These are phyloP conservation scores for Pseudocercospora pini-densiflorae DNA, from an alignment of 2,329 filamentous ascomycete species.

Conservation along the genomic window DNA sequence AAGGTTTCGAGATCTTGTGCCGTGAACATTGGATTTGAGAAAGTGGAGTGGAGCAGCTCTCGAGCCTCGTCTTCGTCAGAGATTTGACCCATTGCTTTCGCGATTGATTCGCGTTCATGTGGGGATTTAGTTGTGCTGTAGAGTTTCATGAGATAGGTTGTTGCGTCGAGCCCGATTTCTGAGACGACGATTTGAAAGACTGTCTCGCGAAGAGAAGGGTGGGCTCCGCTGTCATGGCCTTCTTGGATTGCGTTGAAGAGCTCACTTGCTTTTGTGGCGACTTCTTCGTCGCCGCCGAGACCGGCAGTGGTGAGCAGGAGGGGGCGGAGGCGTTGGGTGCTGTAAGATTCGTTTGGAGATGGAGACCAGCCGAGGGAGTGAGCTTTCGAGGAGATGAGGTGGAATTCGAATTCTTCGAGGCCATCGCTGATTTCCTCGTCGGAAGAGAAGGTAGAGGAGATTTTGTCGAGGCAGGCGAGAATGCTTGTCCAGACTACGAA, in stretches of 20 bases:
- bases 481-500: conserved; percentile 7
- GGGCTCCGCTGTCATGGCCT: not conserved
- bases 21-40: not conserved
- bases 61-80: not conserved
- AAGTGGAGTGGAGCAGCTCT: not conserved
- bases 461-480: not conserved
- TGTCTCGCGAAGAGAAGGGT: conserved; percentile 2
- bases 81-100: not conserved
- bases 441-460: not conserved
- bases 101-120: conserved; percentile 7
- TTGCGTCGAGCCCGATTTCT: not conserved
- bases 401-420: not conserved
- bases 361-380: not conserved
- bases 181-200: conserved; percentile 6
- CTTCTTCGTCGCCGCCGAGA: conserved; percentile 1
- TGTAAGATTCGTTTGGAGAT: not conserved
- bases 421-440: not conserved
- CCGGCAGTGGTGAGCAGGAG: conserved; percentile 7
- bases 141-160: not conserved
- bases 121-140: not conserved
- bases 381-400: not conserved
- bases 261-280: not conserved
- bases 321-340: not conserved
- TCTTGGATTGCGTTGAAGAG: not conserved
- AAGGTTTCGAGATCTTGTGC: conserved; percentile 1